Conservation (phyloP, 768 basidiomycete genomes). For the Phaeolepiota aurea region DNA sequence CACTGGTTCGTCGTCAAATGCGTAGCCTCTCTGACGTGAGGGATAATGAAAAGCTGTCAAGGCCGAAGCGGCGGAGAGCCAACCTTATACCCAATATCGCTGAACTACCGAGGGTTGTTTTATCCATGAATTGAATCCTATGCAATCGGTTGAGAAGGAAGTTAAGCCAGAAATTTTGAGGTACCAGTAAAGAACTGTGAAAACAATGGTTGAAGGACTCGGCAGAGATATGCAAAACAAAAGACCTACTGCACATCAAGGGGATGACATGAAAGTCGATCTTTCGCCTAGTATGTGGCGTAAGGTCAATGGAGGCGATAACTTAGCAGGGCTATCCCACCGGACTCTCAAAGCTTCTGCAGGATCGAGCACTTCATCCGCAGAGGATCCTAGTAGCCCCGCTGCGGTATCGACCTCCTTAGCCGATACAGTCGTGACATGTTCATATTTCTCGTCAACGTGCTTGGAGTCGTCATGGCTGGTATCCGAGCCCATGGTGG, state of each 20-base stretch:
- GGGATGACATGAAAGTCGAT: constrained; percentile 64
- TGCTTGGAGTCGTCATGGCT: constrained; percentile 13
- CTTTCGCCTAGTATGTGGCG: constrained; percentile 33
- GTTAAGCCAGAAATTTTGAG: not conserved
- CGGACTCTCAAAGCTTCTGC: constrained; percentile 43
- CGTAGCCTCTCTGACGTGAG: constrained; percentile 39
- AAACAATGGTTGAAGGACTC: too few species aligned
- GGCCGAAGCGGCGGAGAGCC: not conserved
- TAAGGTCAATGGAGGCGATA: not conserved
- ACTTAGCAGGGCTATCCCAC: constrained; percentile 17
- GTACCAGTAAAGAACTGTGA: constrained; percentile 52
- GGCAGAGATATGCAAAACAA: too few species aligned
- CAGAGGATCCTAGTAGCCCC: constrained; percentile 36
- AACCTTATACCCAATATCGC: constrained; percentile 68
- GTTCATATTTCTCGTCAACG: constrained; percentile 20
- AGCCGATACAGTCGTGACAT: constrained; percentile 29
- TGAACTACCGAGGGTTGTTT: constrained; percentile 58
- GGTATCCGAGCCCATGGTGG: constrained; percentile 2
- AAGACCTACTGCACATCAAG: constrained; percentile 59
- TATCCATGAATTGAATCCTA: constrained; percentile 78
- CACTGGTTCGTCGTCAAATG: constrained; percentile 62
- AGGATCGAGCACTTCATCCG: constrained; percentile 36
- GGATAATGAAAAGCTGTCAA: not conserved
- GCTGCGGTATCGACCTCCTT: constrained; percentile 58
- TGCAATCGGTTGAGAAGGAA: too few species aligned